These are phyloP conservation scores for Hansenula lynferdii DNA, from an alignment of 1,139 yeast species.

Conservation along the genomic window DNA sequence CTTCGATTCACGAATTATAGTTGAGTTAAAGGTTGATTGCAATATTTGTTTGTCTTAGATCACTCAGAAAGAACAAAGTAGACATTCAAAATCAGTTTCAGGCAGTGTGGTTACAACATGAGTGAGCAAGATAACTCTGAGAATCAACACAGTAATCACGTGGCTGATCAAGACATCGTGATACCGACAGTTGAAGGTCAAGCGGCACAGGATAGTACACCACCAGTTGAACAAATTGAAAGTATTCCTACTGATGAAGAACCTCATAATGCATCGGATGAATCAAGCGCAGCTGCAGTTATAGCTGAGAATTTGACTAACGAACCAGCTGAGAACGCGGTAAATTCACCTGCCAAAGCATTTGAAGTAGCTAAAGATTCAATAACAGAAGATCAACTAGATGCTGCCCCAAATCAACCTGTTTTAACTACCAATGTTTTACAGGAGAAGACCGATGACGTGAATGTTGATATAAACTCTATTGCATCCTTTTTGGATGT, in stretches of 20 bases:
- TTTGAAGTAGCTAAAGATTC: slow-evolving; percentile 10
- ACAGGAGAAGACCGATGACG: neutral
- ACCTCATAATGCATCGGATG: neutral
- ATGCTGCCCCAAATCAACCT: slow-evolving; percentile 1
- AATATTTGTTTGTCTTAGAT: too few relatives aligned
- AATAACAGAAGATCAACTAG: slow-evolving; percentile 4
- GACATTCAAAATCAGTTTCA: too few relatives aligned
- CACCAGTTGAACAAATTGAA: neutral
- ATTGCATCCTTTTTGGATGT: slow-evolving; percentile 34
- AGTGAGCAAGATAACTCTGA: neutral
- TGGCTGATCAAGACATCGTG: neutral
- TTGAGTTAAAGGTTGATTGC: too few relatives aligned
- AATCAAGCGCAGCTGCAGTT: too few relatives aligned
- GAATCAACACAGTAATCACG: neutral
- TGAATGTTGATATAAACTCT: slow-evolving; percentile 14
- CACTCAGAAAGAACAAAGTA: too few relatives aligned
- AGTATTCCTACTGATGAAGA: neutral
- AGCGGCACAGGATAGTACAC: neutral
- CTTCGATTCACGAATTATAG: too few relatives aligned
- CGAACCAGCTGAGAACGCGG: neutral
- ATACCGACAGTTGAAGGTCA: neutral
- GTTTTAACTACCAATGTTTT: neutral
- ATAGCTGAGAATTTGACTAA: too few relatives aligned
- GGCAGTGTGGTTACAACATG: too few relatives aligned
- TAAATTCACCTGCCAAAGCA: slow-evolving; percentile 1